Base-by-base conservation (phyloP, 306 rosid species). In the Senna siamea region DNA sequence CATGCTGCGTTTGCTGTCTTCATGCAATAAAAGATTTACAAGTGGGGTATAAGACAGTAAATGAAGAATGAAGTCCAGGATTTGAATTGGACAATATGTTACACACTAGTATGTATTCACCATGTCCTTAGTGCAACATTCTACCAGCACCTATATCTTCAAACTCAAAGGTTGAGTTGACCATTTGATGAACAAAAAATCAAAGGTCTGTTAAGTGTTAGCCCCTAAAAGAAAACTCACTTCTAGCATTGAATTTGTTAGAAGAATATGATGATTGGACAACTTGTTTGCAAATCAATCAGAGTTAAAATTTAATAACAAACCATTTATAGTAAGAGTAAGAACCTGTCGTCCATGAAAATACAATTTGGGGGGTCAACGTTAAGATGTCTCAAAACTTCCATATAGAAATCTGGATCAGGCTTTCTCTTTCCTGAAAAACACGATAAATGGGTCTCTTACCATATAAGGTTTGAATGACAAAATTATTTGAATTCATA, bases 351-450 rank as follows among this genome's bases (percentile, higher is more conserved):
- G 70, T 94, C 97, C 5, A 94, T 46, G 59, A 94, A 94, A 68
- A 94, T 74, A 71, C 98, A 94, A 77, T 75, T 78, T 8, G 66
- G 37, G 38, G 97, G 87, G 79, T 88, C 90, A 73, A 89, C 91
- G 70, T 89, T 19, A 30, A 94, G 95, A 70, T 84, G 91, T 75
- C 81, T 77, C 84, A 89, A 23, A 74, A 70, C 92, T 67, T 91
- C 96, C 75, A 23, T 76, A 78, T 79, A 94, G 83, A 81, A 94
- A 32, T 87, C 91, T 19, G 82, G 88, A 70, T 94, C 95, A 3
- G 98, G 98, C 85, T 94, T 94, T 77, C 98, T 88, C 88, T 88
- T 94, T 75, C 97, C 97, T 91, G 86, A 79, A 89, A 81, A 46
- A 81, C 73, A 75, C 37, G 60, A 61, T 18, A 66, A 74, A 52